Percentiles rank a stretch among this genome's conserved stretches.
phyloP scores from a whole-genome alignment of 306 rosid genomes.

The Vigna hirtella region DNA sequence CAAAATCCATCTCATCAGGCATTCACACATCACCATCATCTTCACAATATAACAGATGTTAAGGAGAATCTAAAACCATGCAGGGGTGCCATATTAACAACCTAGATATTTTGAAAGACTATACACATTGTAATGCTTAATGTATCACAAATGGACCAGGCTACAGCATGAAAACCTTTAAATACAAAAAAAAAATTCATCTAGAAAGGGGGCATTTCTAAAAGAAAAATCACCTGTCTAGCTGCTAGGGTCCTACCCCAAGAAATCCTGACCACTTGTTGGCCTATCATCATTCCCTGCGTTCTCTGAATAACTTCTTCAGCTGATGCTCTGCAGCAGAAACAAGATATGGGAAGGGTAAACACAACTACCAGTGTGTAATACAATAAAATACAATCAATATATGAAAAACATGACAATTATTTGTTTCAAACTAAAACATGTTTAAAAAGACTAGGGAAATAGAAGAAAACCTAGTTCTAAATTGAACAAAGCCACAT shows the following conservation, averaged over 20 bases:
- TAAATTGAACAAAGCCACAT: constrained; percentile 88
- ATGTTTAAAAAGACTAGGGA: not conserved
- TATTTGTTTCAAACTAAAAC: not conserved
- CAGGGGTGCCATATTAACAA: constrained; percentile 1
- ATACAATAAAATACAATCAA: not conserved
- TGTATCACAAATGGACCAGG: too few species aligned
- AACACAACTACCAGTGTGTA: not conserved
- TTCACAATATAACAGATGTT: constrained; percentile 16
- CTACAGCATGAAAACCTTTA: not conserved
- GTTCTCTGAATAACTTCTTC: constrained; percentile 89
- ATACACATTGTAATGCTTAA: not conserved
- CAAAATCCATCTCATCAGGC: not conserved
- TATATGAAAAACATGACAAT: constrained; percentile 17
- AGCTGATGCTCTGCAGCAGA: constrained; percentile 73
- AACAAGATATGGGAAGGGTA: constrained; percentile 28
- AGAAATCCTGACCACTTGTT: constrained; percentile 80
- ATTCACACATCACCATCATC: constrained; percentile 5
- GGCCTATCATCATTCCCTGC: constrained; percentile 93
- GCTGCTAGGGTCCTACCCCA: constrained; percentile 87
- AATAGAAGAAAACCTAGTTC: constrained; percentile 62
- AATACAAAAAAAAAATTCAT: too few species aligned
- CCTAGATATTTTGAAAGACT: constrained; percentile 22
- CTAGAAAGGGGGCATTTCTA: constrained; percentile 12
- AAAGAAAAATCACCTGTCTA: constrained; percentile 74
- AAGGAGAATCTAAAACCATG: not conserved